Evolutionary conservation across 1,284 basidiomycete species (phyloP), one percentile per base, ranked within the genome.

Genomic region (Porogramme epimiltina): DNA sequence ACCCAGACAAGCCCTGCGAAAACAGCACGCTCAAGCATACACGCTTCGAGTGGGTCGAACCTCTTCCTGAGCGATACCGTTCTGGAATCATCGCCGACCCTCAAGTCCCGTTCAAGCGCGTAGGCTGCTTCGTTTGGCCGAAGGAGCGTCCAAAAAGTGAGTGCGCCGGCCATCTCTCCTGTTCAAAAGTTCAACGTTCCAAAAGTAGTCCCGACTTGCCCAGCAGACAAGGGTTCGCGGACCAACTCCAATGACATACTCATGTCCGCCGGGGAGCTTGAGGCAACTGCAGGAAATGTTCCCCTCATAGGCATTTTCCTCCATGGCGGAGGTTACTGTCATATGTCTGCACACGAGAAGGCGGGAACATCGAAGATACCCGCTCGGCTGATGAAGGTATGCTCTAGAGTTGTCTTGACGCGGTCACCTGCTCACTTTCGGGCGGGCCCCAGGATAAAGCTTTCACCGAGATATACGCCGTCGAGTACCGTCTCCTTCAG

Each of bases 241-340:
- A 31, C 46, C 38, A 9, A 28, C 24, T 26, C 13, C 41, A 26
- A 18, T 22, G 41, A 42, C 24, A 16, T 15, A 24, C 24, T 26
- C 33, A 24, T 22, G 8, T 16, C 28, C 10, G 31, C 22, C 11
- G 49, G 53, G 2, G 66, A 66, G 31, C 38, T 62, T 4, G 62
- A 68, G 43, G 57, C 52, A 11, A 49, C 51, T 4, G 62, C 60
- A 2, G 62, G 55, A 10, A 54, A 58, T 18, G 59, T 64, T 3
- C 70, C 73, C 4, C 43, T 77, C 26, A 70, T 80, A 26, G 78
- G 77, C 2, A 69, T 80, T 10, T 80, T 75, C 63, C 68, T 79
- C 61, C 79, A 81, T 45, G 78, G 79, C 18, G 78, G 79, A 23
- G 79, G 78, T 6, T 81, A 79, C 51, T 79, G 76, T 50, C 79